Evolutionary conservation across 2,329 filamentous ascomycete species (phyloP), one percentile per base, ranked within the genome.

Genomic region (Colletotrichum incanum): DNA sequence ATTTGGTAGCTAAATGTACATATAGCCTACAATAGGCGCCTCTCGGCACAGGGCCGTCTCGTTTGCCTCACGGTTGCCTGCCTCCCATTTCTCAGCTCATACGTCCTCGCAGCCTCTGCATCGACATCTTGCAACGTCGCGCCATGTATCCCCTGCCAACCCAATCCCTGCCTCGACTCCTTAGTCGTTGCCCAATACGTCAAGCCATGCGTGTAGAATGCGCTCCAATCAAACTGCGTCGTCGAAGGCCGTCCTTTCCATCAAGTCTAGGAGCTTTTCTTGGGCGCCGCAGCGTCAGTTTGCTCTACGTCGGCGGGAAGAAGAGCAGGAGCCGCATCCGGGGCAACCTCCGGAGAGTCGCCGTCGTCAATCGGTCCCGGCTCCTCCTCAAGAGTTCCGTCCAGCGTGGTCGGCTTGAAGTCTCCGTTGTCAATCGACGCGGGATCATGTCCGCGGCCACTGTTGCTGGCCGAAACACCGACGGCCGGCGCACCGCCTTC

Each of bases 401-500:
- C 80, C 55, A 90, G 82, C 3, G 86, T 78, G 3, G 88, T 90
- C n/a, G 86, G 87, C 52, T 84, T 84, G 73, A 89, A 89, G 5
- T 84, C 83, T 18, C 78, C 82, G 45, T 84, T 85, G 16, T 65
- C 65, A 23, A 61, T 70, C 41, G 65, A 45, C 49, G 64, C 65
- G 37, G 66, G 67, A 23, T 91, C 89, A 68, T 88, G 86, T 6
- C 89, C 89, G 26, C 85, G 86, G 5, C 89, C 89, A 70, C 85
- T 88, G 77, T 91, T 92, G 79, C 87, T 90, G 31, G 88, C 89
- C 49, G 89, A 91, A n/a, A 92, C 83, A 7, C 90, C 90, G 3
- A 90, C 79, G 1, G 86, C 85, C 1, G 86, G 84, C 0, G 84
- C 78, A 26, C 82, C 86, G 47, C 88, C 88, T 63, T 90, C 87